Percentiles rank a stretch among this genome's conserved stretches.
Evolutionary conservation across 305 asterid genomes (phyloP).

Genomic region (Fraxinus baroniana): DNA sequence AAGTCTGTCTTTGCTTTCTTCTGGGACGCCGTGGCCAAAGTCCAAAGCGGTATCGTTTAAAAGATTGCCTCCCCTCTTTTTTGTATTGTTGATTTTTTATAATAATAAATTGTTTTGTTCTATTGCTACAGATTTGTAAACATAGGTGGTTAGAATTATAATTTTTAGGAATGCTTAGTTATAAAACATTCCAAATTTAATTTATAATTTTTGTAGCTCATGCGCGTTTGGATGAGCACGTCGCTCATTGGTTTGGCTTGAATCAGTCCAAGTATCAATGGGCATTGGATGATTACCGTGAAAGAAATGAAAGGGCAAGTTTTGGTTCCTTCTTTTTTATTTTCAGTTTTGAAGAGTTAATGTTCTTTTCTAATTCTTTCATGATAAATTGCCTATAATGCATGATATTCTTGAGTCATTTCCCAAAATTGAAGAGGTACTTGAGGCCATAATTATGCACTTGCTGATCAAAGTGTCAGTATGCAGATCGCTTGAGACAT

Average conservation of each 20-base stretch:
- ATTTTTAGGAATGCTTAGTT: background rate
- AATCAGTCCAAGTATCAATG: slow-evolving; percentile 96
- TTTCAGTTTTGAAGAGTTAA: background rate
- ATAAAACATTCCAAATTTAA: background rate
- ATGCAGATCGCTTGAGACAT: background rate
- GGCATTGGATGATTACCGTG: slow-evolving; percentile 91
- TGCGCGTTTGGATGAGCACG: slow-evolving; percentile 82
- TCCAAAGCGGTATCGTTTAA: slow-evolving; percentile 58
- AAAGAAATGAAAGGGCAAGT: slow-evolving; percentile 59
- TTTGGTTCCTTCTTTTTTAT: background rate
- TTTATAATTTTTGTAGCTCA: slow-evolving; percentile 51
- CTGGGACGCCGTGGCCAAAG: slow-evolving; percentile 46
- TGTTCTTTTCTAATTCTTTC: background rate
- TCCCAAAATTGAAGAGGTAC: background rate
- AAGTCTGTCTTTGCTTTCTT: slow-evolving; percentile 31
- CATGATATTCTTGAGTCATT: background rate
- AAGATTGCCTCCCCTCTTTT: background rate
- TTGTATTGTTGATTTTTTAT: background rate
- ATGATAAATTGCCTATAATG: background rate
- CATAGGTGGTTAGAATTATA: background rate
- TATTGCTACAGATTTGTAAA: background rate
- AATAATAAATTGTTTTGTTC: background rate
- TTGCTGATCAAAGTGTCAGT: background rate
- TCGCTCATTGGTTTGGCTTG: slow-evolving; percentile 95
- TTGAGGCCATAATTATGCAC: background rate